phyloP scores from a whole-genome alignment of 2,329 filamentous ascomycete genomes.

The Phyllosticta ampelicida region DNA sequence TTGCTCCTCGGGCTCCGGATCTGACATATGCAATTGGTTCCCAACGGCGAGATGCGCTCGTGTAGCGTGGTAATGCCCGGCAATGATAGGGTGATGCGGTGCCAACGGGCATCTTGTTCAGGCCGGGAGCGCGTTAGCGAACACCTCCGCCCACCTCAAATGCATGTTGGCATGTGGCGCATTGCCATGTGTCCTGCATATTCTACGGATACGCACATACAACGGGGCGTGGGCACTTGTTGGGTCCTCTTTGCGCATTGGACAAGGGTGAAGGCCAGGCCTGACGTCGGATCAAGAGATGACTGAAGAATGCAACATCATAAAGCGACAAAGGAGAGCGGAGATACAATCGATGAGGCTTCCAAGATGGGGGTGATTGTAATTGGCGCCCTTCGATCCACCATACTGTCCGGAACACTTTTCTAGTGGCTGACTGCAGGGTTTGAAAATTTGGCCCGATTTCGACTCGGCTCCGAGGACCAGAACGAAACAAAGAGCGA shows the following conservation, averaged over 20 bases:
- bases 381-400: background rate
- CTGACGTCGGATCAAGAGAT: background rate
- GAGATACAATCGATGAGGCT: background rate
- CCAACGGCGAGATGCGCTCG: background rate
- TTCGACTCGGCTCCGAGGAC: background rate
- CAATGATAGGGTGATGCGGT: background rate
- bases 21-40: background rate
- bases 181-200: background rate
- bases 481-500: background rate
- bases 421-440: background rate
- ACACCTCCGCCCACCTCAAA: background rate
- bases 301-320: background rate
- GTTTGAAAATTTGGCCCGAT: background rate
- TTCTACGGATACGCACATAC: background rate
- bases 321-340: background rate
- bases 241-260: background rate
- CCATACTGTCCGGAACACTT: background rate
- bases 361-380: no score
- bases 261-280: background rate
- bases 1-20: background rate
- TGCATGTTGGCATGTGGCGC: background rate
- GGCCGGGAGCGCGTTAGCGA: background rate
- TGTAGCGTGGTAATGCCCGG: background rate
- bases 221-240: background rate
- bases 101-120: background rate